Base-by-base conservation (phyloP, 139 green algal species). In the Microglena sp. region DNA sequence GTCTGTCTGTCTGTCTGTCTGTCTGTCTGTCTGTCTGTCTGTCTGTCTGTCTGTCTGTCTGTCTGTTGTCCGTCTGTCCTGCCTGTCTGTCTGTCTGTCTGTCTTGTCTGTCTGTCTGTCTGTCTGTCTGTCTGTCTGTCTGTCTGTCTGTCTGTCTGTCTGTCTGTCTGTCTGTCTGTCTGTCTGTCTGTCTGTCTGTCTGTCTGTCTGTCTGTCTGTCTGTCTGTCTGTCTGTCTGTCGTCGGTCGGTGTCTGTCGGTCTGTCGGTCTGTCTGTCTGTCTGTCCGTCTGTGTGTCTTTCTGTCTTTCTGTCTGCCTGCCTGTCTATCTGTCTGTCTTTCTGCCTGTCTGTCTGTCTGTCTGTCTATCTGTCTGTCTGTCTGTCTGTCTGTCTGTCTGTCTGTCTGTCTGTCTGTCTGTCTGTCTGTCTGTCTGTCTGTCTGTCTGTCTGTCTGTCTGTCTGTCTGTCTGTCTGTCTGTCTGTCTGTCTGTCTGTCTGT, bases 161-260 rank as follows among this genome's bases (percentile, higher is more conserved):
- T 67, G 61, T 33, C 36, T 58, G 61, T 33, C 35, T 58, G 61
- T 58, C 18, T 56, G 40, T 50, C 40, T 50, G 40, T 50, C 40
- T 50, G 40, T 50, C 40, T 50, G 40, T 66, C 60, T 66, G 60
- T 66, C 60, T 66, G 60, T 66, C 60, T 66, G 60, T 66, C 60
- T 66, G 60, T 66, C 60, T 66, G 60, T 66, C 2, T 66, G 60
- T 66, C 60, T 66, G 60, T 66, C 60, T 66, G 33, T 66, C 30
- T 66, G 60, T 60, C 60, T 66, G 60, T 66, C 30, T 56, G 28
- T 60, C 30, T 66, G 33, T 66, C 60, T 55, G 60, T 66, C 60
- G 54, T 31, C 33, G 28, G 22, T 24, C 45, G 30, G 1, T 31
- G 57, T 33, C 21, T 64, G 15, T 11, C 40, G 15, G 40, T 18